phyloP scores from a whole-genome alignment of 768 basidiomycete species.

The Hericium coralloides region DNA sequence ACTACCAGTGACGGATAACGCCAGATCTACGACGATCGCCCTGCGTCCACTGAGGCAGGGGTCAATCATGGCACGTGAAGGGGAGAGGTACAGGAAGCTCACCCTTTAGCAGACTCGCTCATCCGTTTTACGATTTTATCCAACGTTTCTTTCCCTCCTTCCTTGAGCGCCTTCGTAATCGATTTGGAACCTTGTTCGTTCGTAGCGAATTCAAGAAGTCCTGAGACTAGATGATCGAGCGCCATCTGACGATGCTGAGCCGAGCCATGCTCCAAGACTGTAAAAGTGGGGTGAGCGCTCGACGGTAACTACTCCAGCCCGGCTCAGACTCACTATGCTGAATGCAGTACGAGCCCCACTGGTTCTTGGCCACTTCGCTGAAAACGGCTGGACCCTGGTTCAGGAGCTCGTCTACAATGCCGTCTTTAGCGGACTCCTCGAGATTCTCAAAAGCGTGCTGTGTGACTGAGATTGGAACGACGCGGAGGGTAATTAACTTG shows the following conservation, averaged over 20 bases:
- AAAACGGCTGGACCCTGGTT: slow-evolving; percentile 62
- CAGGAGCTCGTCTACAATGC: slow-evolving; percentile 76
- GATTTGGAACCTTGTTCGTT: slow-evolving; percentile 86
- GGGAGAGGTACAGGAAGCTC: slow-evolving; percentile 6
- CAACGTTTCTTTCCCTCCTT: slow-evolving; percentile 69
- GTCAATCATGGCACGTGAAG: background rate
- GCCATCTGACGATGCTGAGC: slow-evolving; percentile 66
- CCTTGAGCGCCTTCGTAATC: slow-evolving; percentile 79
- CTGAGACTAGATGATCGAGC: slow-evolving; percentile 66
- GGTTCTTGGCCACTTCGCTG: slow-evolving; percentile 72
- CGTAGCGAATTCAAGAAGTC: slow-evolving; percentile 71
- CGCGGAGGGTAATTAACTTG: background rate
- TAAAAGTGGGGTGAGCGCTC: slow-evolving; percentile 2
- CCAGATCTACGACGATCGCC: slow-evolving; percentile 81
- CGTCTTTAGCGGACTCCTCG: slow-evolving; percentile 75
- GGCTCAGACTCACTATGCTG: slow-evolving; percentile 52
- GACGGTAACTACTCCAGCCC: background rate
- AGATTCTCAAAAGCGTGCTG: slow-evolving; percentile 84
- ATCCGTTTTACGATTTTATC: slow-evolving; percentile 70
- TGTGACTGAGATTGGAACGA: slow-evolving; percentile 7
- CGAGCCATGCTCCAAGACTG: slow-evolving; percentile 82
- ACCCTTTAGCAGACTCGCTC: slow-evolving; percentile 85
- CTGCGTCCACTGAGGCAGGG: slow-evolving; percentile 46
- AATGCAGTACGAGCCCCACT: slow-evolving; percentile 85
- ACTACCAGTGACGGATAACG: slow-evolving; percentile 75